Base-by-base conservation (phyloP, 306 rosid species). In the Hippophae rhamnoides region DNA sequence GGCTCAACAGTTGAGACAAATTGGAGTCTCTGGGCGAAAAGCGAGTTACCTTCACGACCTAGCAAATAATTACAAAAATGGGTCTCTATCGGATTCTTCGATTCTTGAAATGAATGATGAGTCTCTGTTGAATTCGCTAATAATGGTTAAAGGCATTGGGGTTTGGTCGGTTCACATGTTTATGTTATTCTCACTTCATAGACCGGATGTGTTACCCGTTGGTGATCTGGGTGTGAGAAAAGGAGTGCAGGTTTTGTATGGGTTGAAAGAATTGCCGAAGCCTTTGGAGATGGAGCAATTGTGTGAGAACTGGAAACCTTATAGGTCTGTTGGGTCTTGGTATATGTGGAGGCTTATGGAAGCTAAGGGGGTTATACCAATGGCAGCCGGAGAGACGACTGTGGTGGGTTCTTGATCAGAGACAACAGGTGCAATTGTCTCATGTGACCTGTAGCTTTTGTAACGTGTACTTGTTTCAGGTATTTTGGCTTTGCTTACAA, bases 91-190 rank as follows among this genome's bases (percentile, higher is more conserved):
- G 9, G 82, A 89, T 58, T 67, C 82, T 8, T 69, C 72, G 23
- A 79, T 89, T 38, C 68, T 72, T 0, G 86, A 73, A 63, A 89
- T 86, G 97, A 81, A 86, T 60, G 97, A 89, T 23, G 81, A 89
- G 41, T 67, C 67, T 49, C 67, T 85, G 31, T 52, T 62, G 9
- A 53, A 41, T 7, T 77, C 42, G 65, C 79, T 89, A 9, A 86
- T 81, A 0, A 51, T 62, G 62, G 95, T 89, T 9, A 89, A 81
- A 57, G 95, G 95, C 2, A 86, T 89, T 63, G 95, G 97, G 54
- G 85, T 61, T 45, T 89, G 95, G 97, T 83, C 97, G 8, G 97
- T 89, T 40, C 86, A 89, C 47, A 89, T 89, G 97, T 86, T 83
- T 58, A 83, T 89, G 97, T 83, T 89, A 0, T 89, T 89, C 63